These are phyloP conservation scores for Candida golubevii DNA, from an alignment of 805 yeast genomes.

Conservation along the genomic window DNA sequence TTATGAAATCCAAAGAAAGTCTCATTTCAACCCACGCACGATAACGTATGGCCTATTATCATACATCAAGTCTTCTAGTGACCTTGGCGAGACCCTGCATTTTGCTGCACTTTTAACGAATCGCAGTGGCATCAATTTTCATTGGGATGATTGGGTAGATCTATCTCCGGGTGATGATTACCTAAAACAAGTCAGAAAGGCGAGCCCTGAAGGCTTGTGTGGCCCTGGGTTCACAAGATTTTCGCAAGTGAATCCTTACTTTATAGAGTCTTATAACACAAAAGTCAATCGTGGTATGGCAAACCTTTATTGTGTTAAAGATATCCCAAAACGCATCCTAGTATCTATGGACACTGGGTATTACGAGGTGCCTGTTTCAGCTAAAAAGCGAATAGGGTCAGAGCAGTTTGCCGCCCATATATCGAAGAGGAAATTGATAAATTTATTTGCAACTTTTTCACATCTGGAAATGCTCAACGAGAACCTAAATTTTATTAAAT, in stretches of 20 bases:
- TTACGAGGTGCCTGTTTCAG: slow-evolving; percentile 27
- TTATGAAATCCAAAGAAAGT: slow-evolving; percentile 20
- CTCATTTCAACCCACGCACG: slow-evolving; percentile 26
- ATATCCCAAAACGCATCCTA: slow-evolving; percentile 24
- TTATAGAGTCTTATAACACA: slow-evolving; percentile 29
- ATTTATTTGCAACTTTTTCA: background rate
- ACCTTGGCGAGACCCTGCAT: background rate
- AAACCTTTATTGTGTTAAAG: slow-evolving; percentile 29
- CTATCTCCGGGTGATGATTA: slow-evolving; percentile 21
- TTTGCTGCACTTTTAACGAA: slow-evolving; percentile 5
- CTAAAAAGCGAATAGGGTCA: slow-evolving; percentile 22
- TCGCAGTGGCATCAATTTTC: slow-evolving; percentile 27
- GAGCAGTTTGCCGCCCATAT: background rate
- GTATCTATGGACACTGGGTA: slow-evolving; percentile 23
- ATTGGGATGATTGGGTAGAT: slow-evolving; percentile 42
- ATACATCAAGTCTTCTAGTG: slow-evolving; percentile 8
- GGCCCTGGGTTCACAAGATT: slow-evolving; percentile 17
- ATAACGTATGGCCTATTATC: slow-evolving; percentile 8
- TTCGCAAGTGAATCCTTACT: slow-evolving; percentile 30
- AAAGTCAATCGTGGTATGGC: slow-evolving; percentile 34
- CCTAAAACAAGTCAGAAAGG: slow-evolving; percentile 16
- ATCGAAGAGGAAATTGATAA: slow-evolving; percentile 5
- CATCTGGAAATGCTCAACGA: background rate
- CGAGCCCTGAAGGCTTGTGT: slow-evolving; percentile 23
- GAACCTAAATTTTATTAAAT: slow-evolving; percentile 3